Evolutionary conservation across 2,329 filamentous ascomycete genomes (phyloP), one percentile per base, ranked within the genome.

Genomic region (Diaporthe ilicicola): DNA sequence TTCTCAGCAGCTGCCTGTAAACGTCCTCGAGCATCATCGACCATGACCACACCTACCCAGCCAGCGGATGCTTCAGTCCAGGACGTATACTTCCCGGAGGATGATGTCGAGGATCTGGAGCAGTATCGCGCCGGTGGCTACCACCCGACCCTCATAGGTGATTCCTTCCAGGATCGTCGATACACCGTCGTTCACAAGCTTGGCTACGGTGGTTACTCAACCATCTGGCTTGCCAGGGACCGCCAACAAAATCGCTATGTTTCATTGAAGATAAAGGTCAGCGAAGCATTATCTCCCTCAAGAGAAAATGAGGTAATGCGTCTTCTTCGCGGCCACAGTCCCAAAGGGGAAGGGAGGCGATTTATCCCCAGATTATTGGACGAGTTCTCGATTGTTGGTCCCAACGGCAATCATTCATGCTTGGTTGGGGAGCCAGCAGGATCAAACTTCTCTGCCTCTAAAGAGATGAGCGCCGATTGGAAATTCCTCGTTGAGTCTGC

Each of bases 161-260:
- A 85, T 59, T 79, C 83, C 56, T 72, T 82, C 29, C 34, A 53
- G 3, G 72, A 79, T 66, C 77, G 75, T 19, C 79, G 79, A 27
- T 86, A 85, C 70, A 76, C 77, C 37, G 74, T 84, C 44, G 73
- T 81, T 54, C 79, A 83, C 53, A 85, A 85, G 73, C 73, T 85
- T 53, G 82, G 84, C 69, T 81, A 76, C 71, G 82, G 83, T 32
- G 79, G 79, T 13, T 82, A 76, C 75, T 81, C 81, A 2, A 85
- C 82, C 8, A 80, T 84, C 37, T 86, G 83, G 84, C 80, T 85
- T 17, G 59, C 61, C 4, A 27, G n/a, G 24, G 53, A 59, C 53
- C 53, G 24, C 42, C 24, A 46, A 19, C 27, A 55, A 13, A 39
- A 46, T n/a, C 64, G 37, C 12, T 67, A 67, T 34, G 37, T 67